Conservation (phyloP, 208 protist genomes). For the Strigomonas galati region DNA sequence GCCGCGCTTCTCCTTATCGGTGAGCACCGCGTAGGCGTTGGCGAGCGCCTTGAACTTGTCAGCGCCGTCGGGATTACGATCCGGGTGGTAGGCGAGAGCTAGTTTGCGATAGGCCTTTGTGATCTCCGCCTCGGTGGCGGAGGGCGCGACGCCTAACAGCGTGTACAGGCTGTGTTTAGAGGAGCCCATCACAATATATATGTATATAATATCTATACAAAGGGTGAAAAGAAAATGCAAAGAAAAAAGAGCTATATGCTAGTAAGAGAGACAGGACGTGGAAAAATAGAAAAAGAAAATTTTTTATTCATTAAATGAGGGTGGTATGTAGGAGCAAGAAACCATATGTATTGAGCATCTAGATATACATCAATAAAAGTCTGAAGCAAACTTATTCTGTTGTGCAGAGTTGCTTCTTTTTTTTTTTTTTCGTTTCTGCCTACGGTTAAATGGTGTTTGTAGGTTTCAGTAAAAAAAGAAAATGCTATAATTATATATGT, state of each 20-base stretch:
- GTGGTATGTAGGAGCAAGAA: too few species aligned
- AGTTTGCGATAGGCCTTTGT: conserved; percentile 68
- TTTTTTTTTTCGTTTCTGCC: conserved; percentile 18
- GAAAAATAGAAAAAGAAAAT: too few species aligned
- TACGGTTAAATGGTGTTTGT: conserved; percentile 1
- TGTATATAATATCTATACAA: not conserved
- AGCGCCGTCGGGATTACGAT: conserved; percentile 79
- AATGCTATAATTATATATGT: conserved; percentile 6
- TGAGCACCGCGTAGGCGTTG: conserved; percentile 96
- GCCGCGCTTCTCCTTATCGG: conserved; percentile 90
- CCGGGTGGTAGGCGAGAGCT: conserved; percentile 84
- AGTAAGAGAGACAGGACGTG: too few species aligned
- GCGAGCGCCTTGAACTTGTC: conserved; percentile 89
- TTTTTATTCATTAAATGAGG: too few species aligned
- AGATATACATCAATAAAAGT: too few species aligned
- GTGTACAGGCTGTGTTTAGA: conserved; percentile 45
- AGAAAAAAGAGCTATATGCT: too few species aligned
- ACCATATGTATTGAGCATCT: too few species aligned
- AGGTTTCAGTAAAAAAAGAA: not conserved
- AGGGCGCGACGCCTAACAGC: conserved; percentile 40
- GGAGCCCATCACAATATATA: conserved; percentile 8
- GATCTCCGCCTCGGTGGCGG: conserved; percentile 46
- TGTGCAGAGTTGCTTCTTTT: not conserved
- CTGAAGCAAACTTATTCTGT: too few species aligned
- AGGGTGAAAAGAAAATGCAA: too few species aligned